phyloP scores from a whole-genome alignment of 192 early-diverging fungal species.

The Pecoramyces ruminantium region DNA sequence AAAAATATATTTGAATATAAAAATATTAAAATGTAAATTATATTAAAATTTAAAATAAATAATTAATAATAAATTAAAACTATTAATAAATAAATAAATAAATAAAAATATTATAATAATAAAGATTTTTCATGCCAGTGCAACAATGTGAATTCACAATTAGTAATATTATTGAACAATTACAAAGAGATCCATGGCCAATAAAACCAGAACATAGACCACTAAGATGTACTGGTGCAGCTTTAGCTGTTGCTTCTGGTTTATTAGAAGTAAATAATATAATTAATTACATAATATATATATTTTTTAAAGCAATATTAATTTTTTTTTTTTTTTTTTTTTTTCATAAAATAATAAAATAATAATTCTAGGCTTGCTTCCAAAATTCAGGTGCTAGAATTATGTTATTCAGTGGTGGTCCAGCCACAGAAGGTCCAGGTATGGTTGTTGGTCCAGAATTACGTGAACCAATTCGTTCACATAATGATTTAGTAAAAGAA shows the following conservation, averaged over 20 bases:
- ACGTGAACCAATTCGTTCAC: conserved; percentile 87
- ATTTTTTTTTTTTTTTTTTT: no score
- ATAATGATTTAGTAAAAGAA: conserved; percentile 96
- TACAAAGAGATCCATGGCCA: conserved; percentile 96
- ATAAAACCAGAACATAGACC: conserved; percentile 79
- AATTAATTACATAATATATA: no score
- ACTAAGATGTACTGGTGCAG: conserved; percentile 84
- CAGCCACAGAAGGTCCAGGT: conserved; percentile 88
- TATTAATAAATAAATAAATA: no score
- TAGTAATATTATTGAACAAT: conserved; percentile 82
- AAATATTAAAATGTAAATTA: no score
- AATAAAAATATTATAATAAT: no score
- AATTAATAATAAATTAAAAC: no score
- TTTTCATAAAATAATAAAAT: no score
- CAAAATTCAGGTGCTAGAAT: conserved; percentile 82
- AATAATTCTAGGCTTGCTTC: conserved; percentile 73
- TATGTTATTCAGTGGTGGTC: conserved; percentile 85
- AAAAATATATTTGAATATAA: no score
- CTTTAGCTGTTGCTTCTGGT: conserved; percentile 76
- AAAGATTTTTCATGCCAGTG: no score
- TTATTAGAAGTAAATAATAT: conserved; percentile 56
- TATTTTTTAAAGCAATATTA: no score
- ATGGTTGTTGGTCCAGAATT: conserved; percentile 84
- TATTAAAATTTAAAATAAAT: no score
- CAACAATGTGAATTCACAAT: conserved; percentile 91